phyloP scores from a whole-genome alignment of 371 early-diverging fungal genomes.

The Mortierella sp. region DNA sequence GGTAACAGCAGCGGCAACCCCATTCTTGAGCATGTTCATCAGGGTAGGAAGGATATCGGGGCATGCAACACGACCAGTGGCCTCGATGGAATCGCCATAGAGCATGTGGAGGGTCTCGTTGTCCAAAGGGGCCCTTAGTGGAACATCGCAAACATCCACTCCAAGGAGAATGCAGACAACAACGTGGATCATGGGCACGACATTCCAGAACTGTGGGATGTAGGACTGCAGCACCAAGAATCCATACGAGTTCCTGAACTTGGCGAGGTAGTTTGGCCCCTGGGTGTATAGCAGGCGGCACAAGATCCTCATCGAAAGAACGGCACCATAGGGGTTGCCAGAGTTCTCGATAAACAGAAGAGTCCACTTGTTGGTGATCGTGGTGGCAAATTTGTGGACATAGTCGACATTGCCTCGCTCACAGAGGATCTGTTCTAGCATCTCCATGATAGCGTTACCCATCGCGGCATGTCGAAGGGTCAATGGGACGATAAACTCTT shows the following conservation, averaged over 20 bases:
- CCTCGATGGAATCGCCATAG: conserved; percentile 57
- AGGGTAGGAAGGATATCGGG: conserved; percentile 62
- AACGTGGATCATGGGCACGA: conserved; percentile 72
- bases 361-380: conserved; percentile 82
- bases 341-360: conserved; percentile 73
- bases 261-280: conserved; percentile 66
- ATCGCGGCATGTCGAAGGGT: conserved; percentile 64
- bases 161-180: conserved; percentile 73
- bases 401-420: conserved; percentile 63
- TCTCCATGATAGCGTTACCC: conserved; percentile 81
- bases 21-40: conserved; percentile 61
- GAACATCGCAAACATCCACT: conserved; percentile 69
- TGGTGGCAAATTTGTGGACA: conserved; percentile 69
- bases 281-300: conserved; percentile 67
- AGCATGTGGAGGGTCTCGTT: conserved; percentile 63
- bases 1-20: conserved; percentile 50
- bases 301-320: conserved; percentile 72
- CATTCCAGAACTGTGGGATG: conserved; percentile 74
- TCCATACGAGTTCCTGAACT: conserved; percentile 76
- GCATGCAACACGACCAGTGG: conserved; percentile 33
- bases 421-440: conserved; percentile 78
- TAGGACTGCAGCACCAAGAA: conserved; percentile 70
- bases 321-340: conserved; percentile 71
- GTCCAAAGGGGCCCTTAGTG: conserved; percentile 64
- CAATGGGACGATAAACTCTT: conserved; percentile 28